phyloP scores from a whole-genome alignment of 2,329 filamentous ascomycete species.

The Fusarium tjaetaba region DNA sequence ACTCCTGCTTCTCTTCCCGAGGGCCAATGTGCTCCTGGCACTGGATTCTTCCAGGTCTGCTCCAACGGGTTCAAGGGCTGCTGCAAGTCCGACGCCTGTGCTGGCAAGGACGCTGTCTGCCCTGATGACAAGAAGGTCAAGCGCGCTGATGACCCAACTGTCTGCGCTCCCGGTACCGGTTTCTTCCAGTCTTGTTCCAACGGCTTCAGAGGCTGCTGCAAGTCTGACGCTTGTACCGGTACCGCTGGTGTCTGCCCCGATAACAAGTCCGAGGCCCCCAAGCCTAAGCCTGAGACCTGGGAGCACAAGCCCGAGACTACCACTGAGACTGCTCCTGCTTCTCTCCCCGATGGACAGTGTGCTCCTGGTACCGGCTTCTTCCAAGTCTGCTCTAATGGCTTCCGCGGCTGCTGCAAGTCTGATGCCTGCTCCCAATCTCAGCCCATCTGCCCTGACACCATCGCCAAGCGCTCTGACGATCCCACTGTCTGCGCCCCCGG shows the following conservation, averaged over 20 bases:
- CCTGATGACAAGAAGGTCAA: neutral
- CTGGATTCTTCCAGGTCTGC: conserved; percentile 15
- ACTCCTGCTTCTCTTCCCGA: neutral
- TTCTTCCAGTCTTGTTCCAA: conserved; percentile 25
- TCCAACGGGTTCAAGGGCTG: conserved; percentile 2
- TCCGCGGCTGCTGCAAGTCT: conserved; percentile 22
- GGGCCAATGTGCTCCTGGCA: conserved; percentile 1
- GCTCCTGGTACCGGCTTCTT: conserved; percentile 7
- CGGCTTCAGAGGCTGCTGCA: conserved; percentile 27
- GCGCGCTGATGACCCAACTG: neutral
- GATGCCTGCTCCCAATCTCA: conserved; percentile 1
- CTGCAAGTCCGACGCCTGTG: conserved; percentile 13
- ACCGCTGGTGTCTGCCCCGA: neutral
- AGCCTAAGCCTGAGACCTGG: neutral
- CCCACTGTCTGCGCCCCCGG: neutral
- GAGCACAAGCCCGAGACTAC: neutral
- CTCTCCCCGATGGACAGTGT: neutral
- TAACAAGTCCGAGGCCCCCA: neutral
- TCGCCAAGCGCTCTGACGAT: neutral
- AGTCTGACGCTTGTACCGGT: conserved; percentile 12
- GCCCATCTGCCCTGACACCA: conserved; percentile 1
- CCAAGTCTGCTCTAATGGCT: conserved; percentile 22
- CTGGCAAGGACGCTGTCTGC: neutral
- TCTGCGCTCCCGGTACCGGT: conserved; percentile 11
- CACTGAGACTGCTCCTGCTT: neutral